phyloP scores from a whole-genome alignment of 495 filamentous ascomycete species.

The Penicillium turbatum region DNA sequence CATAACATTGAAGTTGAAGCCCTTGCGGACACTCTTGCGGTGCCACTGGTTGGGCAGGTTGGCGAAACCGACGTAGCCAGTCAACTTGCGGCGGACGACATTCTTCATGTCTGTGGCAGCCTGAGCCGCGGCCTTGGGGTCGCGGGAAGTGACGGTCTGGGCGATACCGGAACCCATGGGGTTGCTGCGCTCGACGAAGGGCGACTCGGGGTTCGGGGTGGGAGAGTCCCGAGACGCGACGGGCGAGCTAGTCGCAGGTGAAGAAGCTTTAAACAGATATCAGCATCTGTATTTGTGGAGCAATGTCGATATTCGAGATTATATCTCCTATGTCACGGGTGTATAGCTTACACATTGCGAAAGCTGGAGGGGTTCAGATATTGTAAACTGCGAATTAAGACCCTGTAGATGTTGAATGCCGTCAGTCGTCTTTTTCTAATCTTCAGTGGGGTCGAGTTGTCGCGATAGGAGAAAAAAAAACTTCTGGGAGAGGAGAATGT shows the following conservation, averaged over 20 bases:
- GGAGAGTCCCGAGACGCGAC: constrained; percentile 33
- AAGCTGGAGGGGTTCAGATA: constrained; percentile 15
- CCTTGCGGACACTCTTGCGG: constrained; percentile 99
- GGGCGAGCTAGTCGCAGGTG: constrained; percentile 39
- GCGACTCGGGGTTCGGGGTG: constrained; percentile 47
- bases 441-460: constrained; percentile 8
- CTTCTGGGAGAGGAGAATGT: constrained; percentile 14
- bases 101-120: constrained; percentile 87
- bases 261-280: constrained; percentile 37
- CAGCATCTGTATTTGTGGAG: constrained; percentile 20
- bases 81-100: constrained; percentile 96
- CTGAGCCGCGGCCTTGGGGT: constrained; percentile 75
- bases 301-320: constrained; percentile 1
- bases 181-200: constrained; percentile 59
- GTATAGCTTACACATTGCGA: constrained; percentile 46
- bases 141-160: constrained; percentile 72
- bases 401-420: constrained; percentile 25
- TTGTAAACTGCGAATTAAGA: constrained; percentile 15
- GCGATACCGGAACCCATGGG: constrained; percentile 55
- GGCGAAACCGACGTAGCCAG: constrained; percentile 97
- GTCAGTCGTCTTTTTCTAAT: constrained; percentile 11
- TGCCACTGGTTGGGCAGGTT: constrained; percentile 99
- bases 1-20: constrained; percentile 99
- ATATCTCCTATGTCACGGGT: constrained; percentile 14
- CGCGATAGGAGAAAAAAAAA: constrained; percentile 9